phyloP scores from a whole-genome alignment of 2,329 filamentous ascomycete genomes.

The Fusarium equiseti region DNA sequence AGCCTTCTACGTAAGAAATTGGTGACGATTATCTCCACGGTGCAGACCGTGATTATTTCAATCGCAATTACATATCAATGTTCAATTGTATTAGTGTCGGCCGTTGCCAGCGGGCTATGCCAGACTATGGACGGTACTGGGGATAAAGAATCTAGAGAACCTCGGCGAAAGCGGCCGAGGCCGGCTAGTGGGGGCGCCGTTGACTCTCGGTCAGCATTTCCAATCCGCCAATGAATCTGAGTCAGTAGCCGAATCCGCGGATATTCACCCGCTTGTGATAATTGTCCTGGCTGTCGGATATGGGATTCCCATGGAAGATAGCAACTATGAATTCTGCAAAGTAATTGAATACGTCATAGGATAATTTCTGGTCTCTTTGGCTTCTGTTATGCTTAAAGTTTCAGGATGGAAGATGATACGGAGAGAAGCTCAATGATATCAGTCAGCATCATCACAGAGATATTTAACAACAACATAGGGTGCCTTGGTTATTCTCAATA shows the following conservation, averaged over 20 bases:
- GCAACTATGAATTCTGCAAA: too few species aligned
- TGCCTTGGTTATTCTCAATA: too few species aligned
- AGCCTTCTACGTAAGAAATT: constrained; percentile 13
- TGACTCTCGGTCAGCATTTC: constrained; percentile 40
- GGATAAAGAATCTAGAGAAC: constrained; percentile 26
- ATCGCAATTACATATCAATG: not conserved
- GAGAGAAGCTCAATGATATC: too few species aligned
- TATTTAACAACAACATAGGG: too few species aligned
- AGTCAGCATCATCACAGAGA: too few species aligned
- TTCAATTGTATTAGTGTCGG: not conserved
- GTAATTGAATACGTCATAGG: too few species aligned
- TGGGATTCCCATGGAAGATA: not conserved
- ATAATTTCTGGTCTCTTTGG: not conserved
- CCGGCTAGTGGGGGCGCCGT: constrained; percentile 30
- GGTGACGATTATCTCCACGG: not conserved
- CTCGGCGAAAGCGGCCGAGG: constrained; percentile 42
- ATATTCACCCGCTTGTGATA: constrained; percentile 6
- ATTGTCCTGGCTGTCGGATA: constrained; percentile 7
- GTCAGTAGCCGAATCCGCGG: constrained; percentile 27
- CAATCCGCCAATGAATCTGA: constrained; percentile 35
- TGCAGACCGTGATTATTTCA: too few species aligned
- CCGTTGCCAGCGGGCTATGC: not conserved
- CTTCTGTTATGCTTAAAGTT: too few species aligned
- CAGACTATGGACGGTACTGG: not conserved
- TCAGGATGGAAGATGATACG: too few species aligned